Evolutionary conservation across 2,329 filamentous ascomycete species (phyloP).

Genomic region (Arthrobotrys conoides): DNA sequence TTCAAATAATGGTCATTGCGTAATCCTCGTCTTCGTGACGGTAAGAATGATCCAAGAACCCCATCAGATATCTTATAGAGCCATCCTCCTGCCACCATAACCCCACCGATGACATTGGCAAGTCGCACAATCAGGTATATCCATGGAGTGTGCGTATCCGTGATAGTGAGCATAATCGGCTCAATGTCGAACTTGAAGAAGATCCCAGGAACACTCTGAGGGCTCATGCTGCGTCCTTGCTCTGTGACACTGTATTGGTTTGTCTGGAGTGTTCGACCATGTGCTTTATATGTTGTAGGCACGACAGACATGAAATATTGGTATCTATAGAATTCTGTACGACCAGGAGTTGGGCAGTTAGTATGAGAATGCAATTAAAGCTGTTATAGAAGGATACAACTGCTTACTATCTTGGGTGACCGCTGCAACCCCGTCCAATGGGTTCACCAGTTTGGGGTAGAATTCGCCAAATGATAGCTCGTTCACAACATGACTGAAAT

Average conservation of each 20-base stretch:
- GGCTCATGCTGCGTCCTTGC: constrained; percentile 79
- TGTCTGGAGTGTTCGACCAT: constrained; percentile 79
- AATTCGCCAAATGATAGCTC: constrained; percentile 98
- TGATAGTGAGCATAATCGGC: constrained; percentile 88
- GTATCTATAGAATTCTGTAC: constrained; percentile 88
- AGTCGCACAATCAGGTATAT: constrained; percentile 83
- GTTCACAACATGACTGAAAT: constrained; percentile 96
- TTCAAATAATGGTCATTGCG: constrained; percentile 58
- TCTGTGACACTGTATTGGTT: constrained; percentile 99
- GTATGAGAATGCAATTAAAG: not conserved
- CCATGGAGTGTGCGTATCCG: constrained; percentile 82
- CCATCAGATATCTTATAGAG: constrained; percentile 87
- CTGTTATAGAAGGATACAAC: not conserved
- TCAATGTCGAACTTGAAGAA: constrained; percentile 99
- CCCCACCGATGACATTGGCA: constrained; percentile 90
- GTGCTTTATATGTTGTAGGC: constrained; percentile 88
- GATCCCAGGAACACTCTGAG: constrained; percentile 84
- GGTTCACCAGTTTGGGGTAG: constrained; percentile 93
- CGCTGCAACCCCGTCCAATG: constrained; percentile 90
- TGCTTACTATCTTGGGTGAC: constrained; percentile 69
- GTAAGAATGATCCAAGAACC: constrained; percentile 68
- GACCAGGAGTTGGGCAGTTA: constrained; percentile 62
- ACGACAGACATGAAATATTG: constrained; percentile 98
- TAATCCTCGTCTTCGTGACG: constrained; percentile 46
- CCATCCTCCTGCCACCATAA: constrained; percentile 95